Evolutionary conservation across 441 rosid species (phyloP).

Genomic region (Erysimum pusillum): DNA sequence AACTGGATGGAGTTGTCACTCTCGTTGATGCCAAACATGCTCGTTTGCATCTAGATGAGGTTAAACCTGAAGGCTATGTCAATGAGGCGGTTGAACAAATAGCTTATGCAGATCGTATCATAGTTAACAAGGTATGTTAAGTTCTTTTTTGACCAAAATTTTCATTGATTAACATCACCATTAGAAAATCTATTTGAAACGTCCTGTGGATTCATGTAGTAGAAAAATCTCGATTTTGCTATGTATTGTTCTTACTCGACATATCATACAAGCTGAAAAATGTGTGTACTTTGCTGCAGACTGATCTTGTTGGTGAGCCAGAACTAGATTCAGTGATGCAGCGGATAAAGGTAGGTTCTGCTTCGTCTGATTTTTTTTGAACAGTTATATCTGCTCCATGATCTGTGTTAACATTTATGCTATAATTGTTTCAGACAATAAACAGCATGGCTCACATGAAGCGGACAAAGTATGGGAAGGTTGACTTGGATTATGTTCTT

Average conservation of each 20-base stretch:
- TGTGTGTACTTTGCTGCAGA: conserved; percentile 56
- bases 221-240: background rate
- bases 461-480: conserved; percentile 81
- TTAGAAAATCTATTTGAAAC: background rate
- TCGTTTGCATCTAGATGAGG: conserved; percentile 79
- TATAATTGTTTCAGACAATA: conserved; percentile 60
- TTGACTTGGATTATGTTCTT: conserved; percentile 95
- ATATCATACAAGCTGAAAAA: conserved; percentile 26
- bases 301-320: conserved; percentile 84
- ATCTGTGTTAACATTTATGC: conserved; percentile 13
- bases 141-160: conserved; percentile 1
- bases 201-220: conserved; percentile 9
- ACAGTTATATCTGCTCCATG: conserved; percentile 6
- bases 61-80: conserved; percentile 87
- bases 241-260: background rate
- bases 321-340: conserved; percentile 71
- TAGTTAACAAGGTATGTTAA: conserved; percentile 78
- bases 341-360: conserved; percentile 65
- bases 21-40: conserved; percentile 97
- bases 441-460: conserved; percentile 84
- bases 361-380: conserved; percentile 3
- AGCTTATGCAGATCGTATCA: conserved; percentile 91
- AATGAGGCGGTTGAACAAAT: conserved; percentile 98
- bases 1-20: conserved; percentile 95
- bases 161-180: background rate